These are phyloP conservation scores for Gamsiella multidivaricata DNA, from an alignment of 192 early-diverging fungal genomes.

Conservation along the genomic window DNA sequence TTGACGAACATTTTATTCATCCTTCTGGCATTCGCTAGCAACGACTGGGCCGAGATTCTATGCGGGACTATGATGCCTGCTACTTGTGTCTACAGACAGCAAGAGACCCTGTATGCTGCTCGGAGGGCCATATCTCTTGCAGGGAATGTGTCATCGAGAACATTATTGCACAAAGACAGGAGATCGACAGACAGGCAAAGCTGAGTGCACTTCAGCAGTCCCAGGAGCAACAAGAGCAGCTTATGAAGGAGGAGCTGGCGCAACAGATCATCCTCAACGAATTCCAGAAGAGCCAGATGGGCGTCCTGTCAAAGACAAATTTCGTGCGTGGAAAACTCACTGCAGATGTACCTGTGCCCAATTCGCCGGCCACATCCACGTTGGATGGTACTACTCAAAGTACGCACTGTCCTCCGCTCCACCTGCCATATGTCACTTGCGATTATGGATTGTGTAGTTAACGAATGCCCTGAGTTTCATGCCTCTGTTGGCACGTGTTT, in stretches of 20 bases:
- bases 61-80: conserved; percentile 87
- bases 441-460: no score
- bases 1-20: no score
- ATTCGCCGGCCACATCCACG: not conserved
- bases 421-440: no score
- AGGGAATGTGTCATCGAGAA: conserved; percentile 89
- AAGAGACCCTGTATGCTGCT: conserved; percentile 75
- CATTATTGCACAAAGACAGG: conserved; percentile 86
- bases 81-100: conserved; percentile 86
- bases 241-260: conserved; percentile 57
- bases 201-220: conserved; percentile 58
- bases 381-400: not conserved
- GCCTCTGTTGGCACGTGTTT: not conserved
- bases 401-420: no score
- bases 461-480: no score
- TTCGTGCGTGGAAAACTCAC: conserved; percentile 16
- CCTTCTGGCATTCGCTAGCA: no score
- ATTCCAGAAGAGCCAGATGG: conserved; percentile 76
- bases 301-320: conserved; percentile 52
- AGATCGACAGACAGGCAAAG: conserved; percentile 69
- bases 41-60: conserved; percentile 86
- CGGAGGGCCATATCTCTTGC: conserved; percentile 87
- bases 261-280: conserved; percentile 63
- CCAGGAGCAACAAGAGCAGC: conserved; percentile 56
- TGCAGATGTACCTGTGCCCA: not conserved